Conservation (phyloP, 2,329 filamentous ascomycete species). For the Phialocephala subalpina region DNA sequence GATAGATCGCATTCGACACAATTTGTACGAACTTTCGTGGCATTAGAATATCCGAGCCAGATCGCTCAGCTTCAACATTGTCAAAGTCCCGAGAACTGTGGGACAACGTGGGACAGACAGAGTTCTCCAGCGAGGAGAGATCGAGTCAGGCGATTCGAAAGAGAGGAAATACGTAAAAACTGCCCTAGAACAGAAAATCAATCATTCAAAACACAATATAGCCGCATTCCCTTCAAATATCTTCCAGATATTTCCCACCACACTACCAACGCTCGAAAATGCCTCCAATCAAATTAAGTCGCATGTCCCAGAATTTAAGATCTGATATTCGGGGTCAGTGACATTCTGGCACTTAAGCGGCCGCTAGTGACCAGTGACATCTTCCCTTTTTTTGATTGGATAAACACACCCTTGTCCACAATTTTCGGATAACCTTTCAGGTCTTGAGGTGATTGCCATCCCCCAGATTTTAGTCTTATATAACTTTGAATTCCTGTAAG, state of each 20-base stretch:
- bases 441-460: conserved; percentile 5
- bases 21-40: too few relatives aligned
- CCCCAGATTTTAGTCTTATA: neutral
- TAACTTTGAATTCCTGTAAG: conserved; percentile 4
- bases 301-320: neutral
- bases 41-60: too few relatives aligned
- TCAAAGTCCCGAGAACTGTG: too few relatives aligned
- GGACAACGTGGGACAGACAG: too few relatives aligned
- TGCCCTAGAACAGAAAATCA: too few relatives aligned
- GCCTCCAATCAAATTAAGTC: neutral
- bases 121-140: too few relatives aligned
- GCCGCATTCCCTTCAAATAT: too few relatives aligned
- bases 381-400: neutral
- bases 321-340: neutral
- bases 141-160: too few relatives aligned
- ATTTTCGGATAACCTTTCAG: neutral
- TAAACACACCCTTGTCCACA: neutral
- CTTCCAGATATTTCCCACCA: too few relatives aligned
- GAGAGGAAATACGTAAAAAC: too few relatives aligned
- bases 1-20: neutral
- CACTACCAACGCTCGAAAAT: neutral
- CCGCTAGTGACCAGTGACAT: neutral
- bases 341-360: neutral
- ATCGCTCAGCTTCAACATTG: too few relatives aligned
- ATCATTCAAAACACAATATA: too few relatives aligned